Evolutionary conservation across 495 filamentous ascomycete species (phyloP), one percentile per base, ranked within the genome.

Genomic region (Staphylotrichum tortipilum): DNA sequence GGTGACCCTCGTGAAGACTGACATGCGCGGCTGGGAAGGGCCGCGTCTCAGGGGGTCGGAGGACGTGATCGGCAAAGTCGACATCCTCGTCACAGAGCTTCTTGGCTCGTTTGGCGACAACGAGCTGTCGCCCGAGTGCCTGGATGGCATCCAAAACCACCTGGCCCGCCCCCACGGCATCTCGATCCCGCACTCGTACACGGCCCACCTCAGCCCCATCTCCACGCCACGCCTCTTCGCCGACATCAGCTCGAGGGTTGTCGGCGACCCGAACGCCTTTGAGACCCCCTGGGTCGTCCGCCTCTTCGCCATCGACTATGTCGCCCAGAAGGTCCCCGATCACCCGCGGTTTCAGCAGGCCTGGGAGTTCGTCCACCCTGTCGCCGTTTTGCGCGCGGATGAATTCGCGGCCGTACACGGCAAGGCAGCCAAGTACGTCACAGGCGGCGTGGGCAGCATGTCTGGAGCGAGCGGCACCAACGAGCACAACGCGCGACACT

Each of bases 1-100:
- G 22, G 92, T 94, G 4, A 87, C 77, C 0, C 77, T 99, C 7
- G 85, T 96, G 33, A 91, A 94, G 63, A 94, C 89, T 3, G 92
- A 99, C 65, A 99, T 99, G 92, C 82, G 92, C 26, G 80, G 82
- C 31, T 99, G 92, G 94, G 87, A 86, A 58, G 94, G 94, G 0
- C 81, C 82, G 2, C 68, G 81, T 5, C 50, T 68, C 10, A 57
- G 61, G 42, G 54, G 56, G 6, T 44, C 54, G 3, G 51, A 57
- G 24, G 38, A 57, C 24, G 44, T 59, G 0, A 56, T 50, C 57
- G 79, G 78, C 49, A 82, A 81, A 34, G 85, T 97, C 40, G 92
- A 99, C 64, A 96, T 99, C 47, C 68, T 97, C 3, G 78, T 99
- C 6, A 95, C 88, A 1, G 92, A 99, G 63, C 80, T 99, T 2